These are phyloP conservation scores for Penicillium sp. DNA, from an alignment of 2,329 filamentous ascomycete genomes.

Conservation along the genomic window DNA sequence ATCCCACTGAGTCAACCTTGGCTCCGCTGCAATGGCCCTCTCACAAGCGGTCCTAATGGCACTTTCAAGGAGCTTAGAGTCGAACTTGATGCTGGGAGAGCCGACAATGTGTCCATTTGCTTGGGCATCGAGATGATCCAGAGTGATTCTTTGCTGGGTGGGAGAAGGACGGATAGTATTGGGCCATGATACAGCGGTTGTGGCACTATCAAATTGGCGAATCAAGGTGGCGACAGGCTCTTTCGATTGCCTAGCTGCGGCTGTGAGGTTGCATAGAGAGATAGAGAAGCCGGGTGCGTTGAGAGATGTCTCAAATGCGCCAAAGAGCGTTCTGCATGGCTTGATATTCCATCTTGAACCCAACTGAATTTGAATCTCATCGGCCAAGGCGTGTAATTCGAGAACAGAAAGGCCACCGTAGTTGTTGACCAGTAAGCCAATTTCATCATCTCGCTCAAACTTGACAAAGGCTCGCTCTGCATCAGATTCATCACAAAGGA, in stretches of 20 bases:
- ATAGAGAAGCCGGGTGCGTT: constrained; percentile 23
- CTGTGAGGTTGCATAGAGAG: constrained; percentile 19
- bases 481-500: constrained; percentile 4
- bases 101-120: neutral
- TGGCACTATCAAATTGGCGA: neutral
- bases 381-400: constrained; percentile 19
- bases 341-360: constrained; percentile 12
- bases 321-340: constrained; percentile 19
- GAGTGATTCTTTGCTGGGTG: neutral
- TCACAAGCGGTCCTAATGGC: neutral
- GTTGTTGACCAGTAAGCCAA: constrained; percentile 22
- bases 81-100: neutral
- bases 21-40: constrained; percentile 16
- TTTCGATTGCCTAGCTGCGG: constrained; percentile 2
- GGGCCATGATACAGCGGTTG: constrained; percentile 7
- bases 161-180: neutral
- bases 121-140: neutral
- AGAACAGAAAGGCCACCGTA: constrained; percentile 22
- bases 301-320: constrained; percentile 22
- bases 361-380: constrained; percentile 10
- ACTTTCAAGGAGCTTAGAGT: neutral
- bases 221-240: neutral
- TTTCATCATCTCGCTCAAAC: constrained; percentile 13
- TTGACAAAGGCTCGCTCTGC: constrained; percentile 15
- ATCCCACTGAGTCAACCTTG: constrained; percentile 22